Evolutionary conservation across 2,329 filamentous ascomycete species (phyloP).

Genomic region (Fusarium dimerum): DNA sequence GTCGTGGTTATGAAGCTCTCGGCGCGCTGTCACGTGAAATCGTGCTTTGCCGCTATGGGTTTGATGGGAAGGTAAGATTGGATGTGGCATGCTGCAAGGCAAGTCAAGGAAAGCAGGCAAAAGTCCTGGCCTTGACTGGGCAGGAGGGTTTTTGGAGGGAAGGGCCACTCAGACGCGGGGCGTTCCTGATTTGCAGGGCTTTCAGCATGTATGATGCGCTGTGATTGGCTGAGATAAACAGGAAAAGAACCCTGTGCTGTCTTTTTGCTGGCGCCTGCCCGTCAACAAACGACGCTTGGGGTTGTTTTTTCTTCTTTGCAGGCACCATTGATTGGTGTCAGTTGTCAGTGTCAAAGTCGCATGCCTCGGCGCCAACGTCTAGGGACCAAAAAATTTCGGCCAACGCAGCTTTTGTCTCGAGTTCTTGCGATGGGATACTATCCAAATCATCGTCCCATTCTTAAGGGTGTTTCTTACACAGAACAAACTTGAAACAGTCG

Average conservation of each 20-base stretch:
- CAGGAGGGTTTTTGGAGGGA: slow-evolving; percentile 2
- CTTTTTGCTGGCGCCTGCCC: slow-evolving; percentile 20
- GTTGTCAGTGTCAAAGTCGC: not conserved
- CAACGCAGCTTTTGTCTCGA: not conserved
- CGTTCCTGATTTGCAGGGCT: slow-evolving; percentile 40
- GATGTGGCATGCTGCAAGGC: not conserved
- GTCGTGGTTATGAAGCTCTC: not conserved
- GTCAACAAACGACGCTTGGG: slow-evolving; percentile 1
- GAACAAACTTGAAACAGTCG: not conserved
- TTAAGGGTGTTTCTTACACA: not conserved
- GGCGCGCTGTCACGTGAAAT: not conserved
- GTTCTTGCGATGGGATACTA: not conserved
- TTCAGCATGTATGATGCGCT: slow-evolving; percentile 4
- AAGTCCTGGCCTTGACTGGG: not conserved
- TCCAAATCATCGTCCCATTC: not conserved
- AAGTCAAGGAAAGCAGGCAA: not conserved
- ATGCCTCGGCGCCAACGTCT: not conserved
- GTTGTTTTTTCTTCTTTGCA: not conserved
- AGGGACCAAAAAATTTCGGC: not conserved
- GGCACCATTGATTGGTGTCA: not conserved
- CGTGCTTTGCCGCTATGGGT: not conserved
- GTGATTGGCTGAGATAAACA: slow-evolving; percentile 15
- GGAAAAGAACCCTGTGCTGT: slow-evolving; percentile 25
- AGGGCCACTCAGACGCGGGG: slow-evolving; percentile 37
- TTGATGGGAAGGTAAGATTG: too few species aligned